These are phyloP conservation scores for Giardia muris DNA, from an alignment of 208 protist species.

Conservation along the genomic window DNA sequence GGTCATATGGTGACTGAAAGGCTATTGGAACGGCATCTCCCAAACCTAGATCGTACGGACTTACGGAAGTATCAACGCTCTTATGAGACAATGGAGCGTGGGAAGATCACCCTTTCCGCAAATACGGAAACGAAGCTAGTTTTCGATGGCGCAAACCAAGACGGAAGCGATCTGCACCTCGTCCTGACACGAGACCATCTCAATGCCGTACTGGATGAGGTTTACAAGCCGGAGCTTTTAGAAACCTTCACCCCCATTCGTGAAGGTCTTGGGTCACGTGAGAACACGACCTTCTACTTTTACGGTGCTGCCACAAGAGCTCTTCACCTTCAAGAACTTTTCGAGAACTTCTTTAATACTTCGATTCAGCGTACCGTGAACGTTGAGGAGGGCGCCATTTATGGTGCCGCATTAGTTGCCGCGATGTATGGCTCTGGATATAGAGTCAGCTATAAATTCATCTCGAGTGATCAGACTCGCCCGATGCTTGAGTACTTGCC, in stretches of 20 bases:
- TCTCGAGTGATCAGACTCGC: background rate
- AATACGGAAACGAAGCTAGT: background rate
- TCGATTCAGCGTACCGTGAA: background rate
- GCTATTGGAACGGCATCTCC: background rate
- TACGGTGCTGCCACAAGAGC: slow-evolving; percentile 3
- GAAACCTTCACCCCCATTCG: background rate
- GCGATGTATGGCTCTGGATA: background rate
- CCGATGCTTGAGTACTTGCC: background rate
- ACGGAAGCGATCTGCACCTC: background rate
- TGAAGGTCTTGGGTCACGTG: background rate
- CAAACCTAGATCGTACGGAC: background rate
- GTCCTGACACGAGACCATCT: background rate
- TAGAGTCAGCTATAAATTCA: slow-evolving; percentile 26
- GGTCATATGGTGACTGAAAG: background rate
- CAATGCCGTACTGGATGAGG: background rate
- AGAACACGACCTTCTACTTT: slow-evolving; percentile 4
- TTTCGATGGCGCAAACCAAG: background rate
- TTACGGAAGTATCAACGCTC: background rate
- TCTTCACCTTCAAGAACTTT: background rate
- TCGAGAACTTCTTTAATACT: slow-evolving; percentile 16
- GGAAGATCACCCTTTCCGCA: slow-evolving; percentile 20
- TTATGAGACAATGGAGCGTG: background rate
- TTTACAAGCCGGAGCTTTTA: background rate
- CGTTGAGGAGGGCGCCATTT: slow-evolving; percentile 20
- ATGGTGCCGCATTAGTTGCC: slow-evolving; percentile 21